phyloP scores from a whole-genome alignment of 1,139 yeast species.

The Ogataea hybrid region DNA sequence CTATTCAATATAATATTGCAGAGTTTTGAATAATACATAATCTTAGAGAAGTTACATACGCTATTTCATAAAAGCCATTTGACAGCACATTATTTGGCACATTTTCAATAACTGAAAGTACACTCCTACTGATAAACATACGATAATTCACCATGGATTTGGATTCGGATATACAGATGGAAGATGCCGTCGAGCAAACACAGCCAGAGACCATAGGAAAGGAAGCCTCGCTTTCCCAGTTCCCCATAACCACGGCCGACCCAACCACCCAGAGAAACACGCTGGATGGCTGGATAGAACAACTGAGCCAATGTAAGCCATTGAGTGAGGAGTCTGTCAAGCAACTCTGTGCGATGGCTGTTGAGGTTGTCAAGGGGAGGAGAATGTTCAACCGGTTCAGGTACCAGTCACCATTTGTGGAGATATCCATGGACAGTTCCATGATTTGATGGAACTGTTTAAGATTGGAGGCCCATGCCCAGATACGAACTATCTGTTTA shows the following conservation, averaged over 20 bases:
- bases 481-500: slow-evolving; percentile 71
- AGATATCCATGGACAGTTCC: slow-evolving; percentile 96
- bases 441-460: slow-evolving; percentile 86
- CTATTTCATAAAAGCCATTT: background rate
- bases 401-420: slow-evolving; percentile 99
- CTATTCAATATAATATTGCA: slow-evolving; percentile 1
- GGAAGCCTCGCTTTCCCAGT: slow-evolving; percentile 12
- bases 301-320: slow-evolving; percentile 74
- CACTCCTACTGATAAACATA: slow-evolving; percentile 1
- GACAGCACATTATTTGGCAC: background rate
- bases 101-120: background rate
- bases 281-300: slow-evolving; percentile 87
- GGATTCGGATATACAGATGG: slow-evolving; percentile 64
- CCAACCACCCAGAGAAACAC: slow-evolving; percentile 60
- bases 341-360: slow-evolving; percentile 83
- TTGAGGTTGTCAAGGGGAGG: slow-evolving; percentile 89
- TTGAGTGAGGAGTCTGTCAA: slow-evolving; percentile 80
- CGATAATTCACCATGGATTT: slow-evolving; percentile 43
- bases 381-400: slow-evolving; percentile 90
- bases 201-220: slow-evolving; percentile 22
- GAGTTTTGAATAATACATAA: background rate
- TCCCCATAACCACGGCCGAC: slow-evolving; percentile 34
- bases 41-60: background rate
- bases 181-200: slow-evolving; percentile 49
- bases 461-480: slow-evolving; percentile 91